These are phyloP conservation scores for Cystobasidium sp. DNA, from an alignment of 1,284 basidiomycete genomes.

Conservation along the genomic window DNA sequence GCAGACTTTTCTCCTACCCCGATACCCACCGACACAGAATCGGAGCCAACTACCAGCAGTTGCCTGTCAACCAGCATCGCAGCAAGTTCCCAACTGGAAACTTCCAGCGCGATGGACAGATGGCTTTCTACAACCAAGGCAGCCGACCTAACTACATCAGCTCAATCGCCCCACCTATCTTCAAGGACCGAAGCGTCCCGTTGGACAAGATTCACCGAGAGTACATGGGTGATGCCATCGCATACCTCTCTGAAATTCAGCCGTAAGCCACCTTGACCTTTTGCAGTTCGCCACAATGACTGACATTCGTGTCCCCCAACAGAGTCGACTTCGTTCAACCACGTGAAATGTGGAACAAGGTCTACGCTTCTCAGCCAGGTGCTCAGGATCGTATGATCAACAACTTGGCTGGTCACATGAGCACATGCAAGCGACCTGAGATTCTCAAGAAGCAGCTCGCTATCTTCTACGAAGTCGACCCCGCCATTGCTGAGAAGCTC, in stretches of 20 bases:
- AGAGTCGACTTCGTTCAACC: conserved; percentile 88
- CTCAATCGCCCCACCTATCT: conserved; percentile 69
- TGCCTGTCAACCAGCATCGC: conserved; percentile 84
- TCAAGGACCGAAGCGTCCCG: conserved; percentile 59
- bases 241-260: conserved; percentile 75
- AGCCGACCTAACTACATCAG: conserved; percentile 83
- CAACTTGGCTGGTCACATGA: conserved; percentile 77
- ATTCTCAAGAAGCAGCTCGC: conserved; percentile 70
- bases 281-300: neutral
- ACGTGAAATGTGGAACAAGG: conserved; percentile 74
- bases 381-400: conserved; percentile 71
- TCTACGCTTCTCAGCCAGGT: conserved; percentile 68
- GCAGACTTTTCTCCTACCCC: conserved; percentile 91
- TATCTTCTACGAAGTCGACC: conserved; percentile 77
- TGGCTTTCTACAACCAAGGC: conserved; percentile 76
- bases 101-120: conserved; percentile 71
- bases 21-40: conserved; percentile 81
- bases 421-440: conserved; percentile 66
- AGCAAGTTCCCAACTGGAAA: conserved; percentile 68
- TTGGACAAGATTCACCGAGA: conserved; percentile 67
- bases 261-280: conserved; percentile 57
- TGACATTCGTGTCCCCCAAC: neutral
- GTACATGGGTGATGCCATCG: conserved; percentile 73
- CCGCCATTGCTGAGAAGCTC: conserved; percentile 71
- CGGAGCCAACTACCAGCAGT: conserved; percentile 82